phyloP scores from a whole-genome alignment of 192 early-diverging fungal species.

The Coemansia sp. region DNA sequence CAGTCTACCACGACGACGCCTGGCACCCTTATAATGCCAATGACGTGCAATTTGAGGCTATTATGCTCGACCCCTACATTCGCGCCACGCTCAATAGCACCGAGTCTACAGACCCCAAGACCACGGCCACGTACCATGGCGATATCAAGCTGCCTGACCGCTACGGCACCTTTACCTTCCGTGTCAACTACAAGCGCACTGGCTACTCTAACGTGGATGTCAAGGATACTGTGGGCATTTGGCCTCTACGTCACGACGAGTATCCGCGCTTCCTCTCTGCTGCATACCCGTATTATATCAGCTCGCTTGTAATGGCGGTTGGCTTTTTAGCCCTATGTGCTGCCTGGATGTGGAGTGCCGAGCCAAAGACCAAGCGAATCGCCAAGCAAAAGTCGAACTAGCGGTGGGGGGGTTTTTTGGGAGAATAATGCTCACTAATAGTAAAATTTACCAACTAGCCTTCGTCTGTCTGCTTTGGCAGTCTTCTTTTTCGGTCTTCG shows the following conservation, averaged over 20 bases:
- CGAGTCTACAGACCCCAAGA: neutral
- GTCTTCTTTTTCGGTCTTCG: neutral
- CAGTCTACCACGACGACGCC: constrained; percentile 70
- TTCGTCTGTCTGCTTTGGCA: neutral
- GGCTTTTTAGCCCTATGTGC: constrained; percentile 84
- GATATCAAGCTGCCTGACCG: constrained; percentile 82
- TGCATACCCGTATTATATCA: constrained; percentile 95
- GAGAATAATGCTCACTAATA: neutral
- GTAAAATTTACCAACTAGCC: neutral
- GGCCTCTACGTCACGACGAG: constrained; percentile 94
- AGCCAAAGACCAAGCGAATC: constrained; percentile 18
- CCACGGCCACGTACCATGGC: constrained; percentile 46
- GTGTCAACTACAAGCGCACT: constrained; percentile 86
- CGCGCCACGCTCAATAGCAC: constrained; percentile 65
- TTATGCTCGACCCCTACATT: constrained; percentile 98
- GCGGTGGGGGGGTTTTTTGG: neutral
- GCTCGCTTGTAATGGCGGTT: constrained; percentile 76
- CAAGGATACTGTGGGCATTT: constrained; percentile 76
- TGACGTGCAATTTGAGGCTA: constrained; percentile 84
- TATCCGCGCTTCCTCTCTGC: constrained; percentile 88
- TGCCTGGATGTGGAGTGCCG: constrained; percentile 68
- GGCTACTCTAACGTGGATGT: constrained; percentile 77
- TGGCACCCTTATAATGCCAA: constrained; percentile 82
- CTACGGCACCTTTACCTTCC: constrained; percentile 97
- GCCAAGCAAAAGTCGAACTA: constrained; percentile 13